A percentile compares a stretch with the other conserved stretches of the same genome.
Conservation (phyloP, 2,329 filamentous ascomycete species). For the Harringtonia lauricola region DNA sequence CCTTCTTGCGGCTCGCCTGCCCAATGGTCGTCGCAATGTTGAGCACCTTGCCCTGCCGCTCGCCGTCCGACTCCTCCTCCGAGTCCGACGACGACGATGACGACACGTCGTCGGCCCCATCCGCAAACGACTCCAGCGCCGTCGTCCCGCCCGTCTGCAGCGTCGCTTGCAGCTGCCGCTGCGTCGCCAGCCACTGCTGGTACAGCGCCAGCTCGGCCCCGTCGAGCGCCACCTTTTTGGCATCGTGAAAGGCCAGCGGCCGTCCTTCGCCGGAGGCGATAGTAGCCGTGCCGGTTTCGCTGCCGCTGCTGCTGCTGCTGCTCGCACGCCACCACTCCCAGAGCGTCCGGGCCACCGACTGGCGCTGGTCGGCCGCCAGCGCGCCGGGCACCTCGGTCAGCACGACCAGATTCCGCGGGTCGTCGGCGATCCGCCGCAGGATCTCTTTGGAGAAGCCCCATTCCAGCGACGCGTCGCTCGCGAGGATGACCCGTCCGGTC, state of each 20-base stretch:
- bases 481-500: conserved; percentile 85
- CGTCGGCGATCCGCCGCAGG: conserved; percentile 61
- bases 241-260: conserved; percentile 48
- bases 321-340: conserved; percentile 58
- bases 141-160: conserved; percentile 56
- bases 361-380: conserved; percentile 28
- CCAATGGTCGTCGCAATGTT: conserved; percentile 80
- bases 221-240: conserved; percentile 54
- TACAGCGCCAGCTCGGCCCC: conserved; percentile 71
- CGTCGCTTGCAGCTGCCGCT: conserved; percentile 76
- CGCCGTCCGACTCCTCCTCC: conserved; percentile 79
- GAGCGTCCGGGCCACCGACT: conserved; percentile 60
- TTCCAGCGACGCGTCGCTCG: conserved; percentile 79
- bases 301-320: conserved; percentile 31
- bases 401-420: conserved; percentile 73
- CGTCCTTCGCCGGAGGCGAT: conserved; percentile 55
- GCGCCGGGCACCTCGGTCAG: conserved; percentile 63
- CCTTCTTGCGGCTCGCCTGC: conserved; percentile 74
- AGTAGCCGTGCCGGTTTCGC: conserved; percentile 45
- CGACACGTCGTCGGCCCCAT: conserved; percentile 58
- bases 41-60: conserved; percentile 83
- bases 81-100: conserved; percentile 65
- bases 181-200: conserved; percentile 84
- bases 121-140: conserved; percentile 56
- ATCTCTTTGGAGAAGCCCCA: conserved; percentile 91